Conservation (phyloP, 2,329 filamentous ascomycete species). For the Fusarium sulawesiense region DNA sequence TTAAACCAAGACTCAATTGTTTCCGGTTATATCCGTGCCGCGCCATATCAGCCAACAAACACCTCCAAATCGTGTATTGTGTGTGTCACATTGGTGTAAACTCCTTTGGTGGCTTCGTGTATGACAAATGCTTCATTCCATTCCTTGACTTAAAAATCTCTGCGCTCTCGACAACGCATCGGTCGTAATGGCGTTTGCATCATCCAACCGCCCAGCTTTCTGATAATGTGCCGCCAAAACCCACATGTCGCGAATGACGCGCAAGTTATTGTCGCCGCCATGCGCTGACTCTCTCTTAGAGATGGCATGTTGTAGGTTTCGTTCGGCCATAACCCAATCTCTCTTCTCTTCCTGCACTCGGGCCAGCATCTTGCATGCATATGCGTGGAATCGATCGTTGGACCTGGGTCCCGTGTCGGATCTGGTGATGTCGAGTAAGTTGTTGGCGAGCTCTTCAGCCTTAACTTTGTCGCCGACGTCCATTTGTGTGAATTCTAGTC, state of each 20-base stretch:
- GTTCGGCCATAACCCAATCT: conserved; percentile 50
- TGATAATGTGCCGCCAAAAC: conserved; percentile 52
- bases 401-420: conserved; percentile 41
- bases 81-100: conserved; percentile 3
- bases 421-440: conserved; percentile 46
- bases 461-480: conserved; percentile 49
- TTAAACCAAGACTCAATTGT: not conserved
- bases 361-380: conserved; percentile 54
- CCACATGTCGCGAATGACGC: conserved; percentile 55
- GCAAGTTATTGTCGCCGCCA: conserved; percentile 50
- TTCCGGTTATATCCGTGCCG: conserved; percentile 1
- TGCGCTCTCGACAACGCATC: conserved; percentile 51
- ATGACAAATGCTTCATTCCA: conserved; percentile 26
- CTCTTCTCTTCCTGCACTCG: conserved; percentile 49
- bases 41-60: conserved; percentile 16
- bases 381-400: conserved; percentile 53
- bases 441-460: conserved; percentile 49
- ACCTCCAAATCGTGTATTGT: conserved; percentile 3
- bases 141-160: conserved; percentile 44
- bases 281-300: conserved; percentile 52
- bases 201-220: conserved; percentile 46
- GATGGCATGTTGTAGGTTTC: conserved; percentile 50
- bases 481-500: conserved; percentile 55
- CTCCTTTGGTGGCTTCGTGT: conserved; percentile 1
- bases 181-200: conserved; percentile 45